phyloP scores from a whole-genome alignment of 2,329 filamentous ascomycete species.

The Neofusicoccum cordaticola region DNA sequence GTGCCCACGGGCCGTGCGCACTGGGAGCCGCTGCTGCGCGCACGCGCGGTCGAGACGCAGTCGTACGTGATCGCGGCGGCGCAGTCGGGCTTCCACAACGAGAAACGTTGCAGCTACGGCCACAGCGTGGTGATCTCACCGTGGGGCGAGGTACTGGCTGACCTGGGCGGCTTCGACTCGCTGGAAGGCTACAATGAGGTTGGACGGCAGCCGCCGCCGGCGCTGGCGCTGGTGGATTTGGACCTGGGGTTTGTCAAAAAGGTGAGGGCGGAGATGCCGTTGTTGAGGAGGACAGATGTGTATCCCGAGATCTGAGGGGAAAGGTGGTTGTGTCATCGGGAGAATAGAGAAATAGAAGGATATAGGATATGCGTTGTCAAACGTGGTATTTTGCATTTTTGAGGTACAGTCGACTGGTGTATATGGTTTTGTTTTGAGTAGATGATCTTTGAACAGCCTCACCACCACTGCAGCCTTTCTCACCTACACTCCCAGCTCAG shows the following conservation, averaged over 20 bases:
- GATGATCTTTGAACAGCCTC: too few relatives aligned
- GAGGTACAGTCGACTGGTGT: too few relatives aligned
- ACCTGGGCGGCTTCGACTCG: constrained; percentile 56
- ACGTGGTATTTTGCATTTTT: too few relatives aligned
- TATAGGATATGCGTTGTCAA: too few relatives aligned
- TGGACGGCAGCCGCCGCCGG: constrained; percentile 31
- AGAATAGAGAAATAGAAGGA: too few relatives aligned
- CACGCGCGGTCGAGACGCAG: constrained; percentile 85
- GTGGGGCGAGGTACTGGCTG: constrained; percentile 73
- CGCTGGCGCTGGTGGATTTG: constrained; percentile 51
- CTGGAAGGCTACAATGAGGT: constrained; percentile 33
- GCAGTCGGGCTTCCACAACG: constrained; percentile 70
- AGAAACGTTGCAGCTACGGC: constrained; percentile 77
- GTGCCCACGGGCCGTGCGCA: constrained; percentile 80
- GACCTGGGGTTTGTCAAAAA: constrained; percentile 57
- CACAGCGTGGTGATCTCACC: constrained; percentile 82
- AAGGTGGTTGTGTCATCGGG: too few relatives aligned
- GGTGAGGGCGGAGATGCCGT: constrained; percentile 55
- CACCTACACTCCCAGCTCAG: constrained; percentile 33
- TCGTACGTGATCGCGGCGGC: constrained; percentile 84
- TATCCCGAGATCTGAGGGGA: constrained; percentile 26
- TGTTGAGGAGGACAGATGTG: constrained; percentile 53
- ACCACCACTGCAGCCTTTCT: neutral
- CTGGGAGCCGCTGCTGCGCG: constrained; percentile 76
- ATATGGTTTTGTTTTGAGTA: too few relatives aligned